These are phyloP conservation scores for Penicillium dipodomyicola DNA, from an alignment of 495 filamentous ascomycete genomes.

Conservation along the genomic window DNA sequence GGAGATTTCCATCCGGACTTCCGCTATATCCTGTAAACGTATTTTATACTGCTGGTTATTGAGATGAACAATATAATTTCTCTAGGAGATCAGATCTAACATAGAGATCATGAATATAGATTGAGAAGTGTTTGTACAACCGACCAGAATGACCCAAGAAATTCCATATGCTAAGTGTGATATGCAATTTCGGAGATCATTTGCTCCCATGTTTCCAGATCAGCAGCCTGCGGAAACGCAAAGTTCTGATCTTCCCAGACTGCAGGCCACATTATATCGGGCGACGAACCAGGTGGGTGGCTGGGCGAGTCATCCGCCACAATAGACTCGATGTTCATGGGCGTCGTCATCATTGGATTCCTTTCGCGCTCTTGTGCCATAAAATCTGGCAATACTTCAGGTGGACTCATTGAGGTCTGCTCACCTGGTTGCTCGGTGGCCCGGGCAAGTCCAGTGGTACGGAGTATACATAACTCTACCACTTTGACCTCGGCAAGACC, in stretches of 20 bases:
- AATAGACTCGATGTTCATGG: conserved; percentile 1
- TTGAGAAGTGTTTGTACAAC: neutral
- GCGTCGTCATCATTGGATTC: neutral
- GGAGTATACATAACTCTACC: conserved; percentile 17
- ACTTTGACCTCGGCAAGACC: conserved; percentile 21
- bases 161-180: conserved; percentile 11
- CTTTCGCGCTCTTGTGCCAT: neutral
- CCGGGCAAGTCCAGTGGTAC: conserved; percentile 9
- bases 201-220: conserved; percentile 20
- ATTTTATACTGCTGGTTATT: neutral
- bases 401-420: neutral
- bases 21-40: conserved; percentile 16
- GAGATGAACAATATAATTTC: neutral
- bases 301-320: neutral
- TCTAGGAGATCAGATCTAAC: no score
- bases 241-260: conserved; percentile 21
- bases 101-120: neutral
- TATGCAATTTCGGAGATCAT: conserved; percentile 23
- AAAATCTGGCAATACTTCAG: conserved; percentile 1
- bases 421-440: conserved; percentile 4
- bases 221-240: conserved; percentile 18
- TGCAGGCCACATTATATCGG: conserved; percentile 19
- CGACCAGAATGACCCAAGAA: neutral
- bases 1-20: conserved; percentile 21
- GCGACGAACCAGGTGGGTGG: conserved; percentile 11